Evolutionary conservation across 2,329 filamentous ascomycete genomes (phyloP), one percentile per base, ranked within the genome.

Genomic region (Madurella fahalii): DNA sequence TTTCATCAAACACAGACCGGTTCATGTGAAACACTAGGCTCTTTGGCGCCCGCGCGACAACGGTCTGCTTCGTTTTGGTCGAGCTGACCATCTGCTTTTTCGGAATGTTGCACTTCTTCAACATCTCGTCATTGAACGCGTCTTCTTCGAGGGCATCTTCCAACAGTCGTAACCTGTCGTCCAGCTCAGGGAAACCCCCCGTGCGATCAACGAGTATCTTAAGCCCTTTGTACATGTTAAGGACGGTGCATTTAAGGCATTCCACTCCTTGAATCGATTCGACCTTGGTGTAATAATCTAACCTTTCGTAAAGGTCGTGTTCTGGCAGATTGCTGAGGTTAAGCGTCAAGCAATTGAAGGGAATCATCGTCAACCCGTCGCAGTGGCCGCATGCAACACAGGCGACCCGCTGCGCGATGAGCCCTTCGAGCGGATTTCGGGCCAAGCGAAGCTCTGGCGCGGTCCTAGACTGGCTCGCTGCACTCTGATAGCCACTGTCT

Each of bases 321-420:
- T 79, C 75, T 31, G 71, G 67, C 59, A 77, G 79, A 46, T 79
- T 78, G 5, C 88, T 89, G 1, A 97, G 81, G 37, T 87, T 90
- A 0, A 97, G 81, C 0, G 93, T 96, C 45, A 97, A 75, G 65
- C 91, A 96, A 67, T 94, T 96, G 77, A 97, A 97, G 0, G 91
- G 90, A 17, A 90, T 95, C 73, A 97, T 83, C 1, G 89, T 91
- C 13, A 96, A 77, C 1, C 92, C 92, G 64, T 96, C 91, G 0
- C 90, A 91, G 71, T 89, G 87, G 8, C 90, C 90, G 67, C 94
- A 99, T 44, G 79, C 78, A 52, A 89, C 86, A 69, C 94, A 99
- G 0, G 89, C 89, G 1, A 97, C 91, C 40, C 91, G 82, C 70
- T 97, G 93, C 1, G 92, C 93, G 9, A 91, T 78, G 17, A 95